These are phyloP conservation scores for Erythrophleum ivorense DNA, from an alignment of 331 rosid genomes.

Conservation along the genomic window DNA sequence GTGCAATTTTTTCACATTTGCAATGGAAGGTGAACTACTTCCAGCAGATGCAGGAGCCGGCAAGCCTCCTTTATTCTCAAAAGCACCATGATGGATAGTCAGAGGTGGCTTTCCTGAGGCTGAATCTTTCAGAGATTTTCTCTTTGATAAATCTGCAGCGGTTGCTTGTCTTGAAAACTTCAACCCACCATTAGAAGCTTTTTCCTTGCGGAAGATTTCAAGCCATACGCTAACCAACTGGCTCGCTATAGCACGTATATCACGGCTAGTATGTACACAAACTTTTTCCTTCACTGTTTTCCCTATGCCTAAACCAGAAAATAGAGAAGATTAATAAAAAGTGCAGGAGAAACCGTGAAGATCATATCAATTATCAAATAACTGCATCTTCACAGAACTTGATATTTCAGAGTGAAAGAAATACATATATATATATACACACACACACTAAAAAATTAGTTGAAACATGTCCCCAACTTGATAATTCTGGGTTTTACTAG, in stretches of 20 bases:
- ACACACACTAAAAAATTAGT: not conserved
- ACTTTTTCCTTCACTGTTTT: slow-evolving; percentile 98
- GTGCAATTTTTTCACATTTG: slow-evolving; percentile 58
- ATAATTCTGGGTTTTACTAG: slow-evolving; percentile 31
- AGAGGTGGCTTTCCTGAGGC: slow-evolving; percentile 85
- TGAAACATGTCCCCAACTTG: slow-evolving; percentile 33
- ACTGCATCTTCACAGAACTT: slow-evolving; percentile 23
- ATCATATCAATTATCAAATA: slow-evolving; percentile 26
- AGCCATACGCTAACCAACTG: slow-evolving; percentile 98
- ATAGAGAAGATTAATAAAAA: slow-evolving; percentile 37
- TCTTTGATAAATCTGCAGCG: slow-evolving; percentile 68
- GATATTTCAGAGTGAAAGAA: not conserved
- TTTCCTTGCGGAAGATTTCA: slow-evolving; percentile 95
- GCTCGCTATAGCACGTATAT: slow-evolving; percentile 97
- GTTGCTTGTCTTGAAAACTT: slow-evolving; percentile 74
- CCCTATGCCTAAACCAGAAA: slow-evolving; percentile 80
- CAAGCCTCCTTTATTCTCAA: slow-evolving; percentile 65
- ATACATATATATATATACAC: not conserved
- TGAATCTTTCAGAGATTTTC: slow-evolving; percentile 69
- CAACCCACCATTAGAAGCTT: slow-evolving; percentile 81
- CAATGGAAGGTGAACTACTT: slow-evolving; percentile 57
- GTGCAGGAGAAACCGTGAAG: slow-evolving; percentile 33
- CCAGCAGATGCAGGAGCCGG: slow-evolving; percentile 59
- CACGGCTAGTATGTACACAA: slow-evolving; percentile 99
- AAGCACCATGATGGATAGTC: slow-evolving; percentile 58